Conservation (phyloP, 331 rosid species). For the Malus hybrid region DNA sequence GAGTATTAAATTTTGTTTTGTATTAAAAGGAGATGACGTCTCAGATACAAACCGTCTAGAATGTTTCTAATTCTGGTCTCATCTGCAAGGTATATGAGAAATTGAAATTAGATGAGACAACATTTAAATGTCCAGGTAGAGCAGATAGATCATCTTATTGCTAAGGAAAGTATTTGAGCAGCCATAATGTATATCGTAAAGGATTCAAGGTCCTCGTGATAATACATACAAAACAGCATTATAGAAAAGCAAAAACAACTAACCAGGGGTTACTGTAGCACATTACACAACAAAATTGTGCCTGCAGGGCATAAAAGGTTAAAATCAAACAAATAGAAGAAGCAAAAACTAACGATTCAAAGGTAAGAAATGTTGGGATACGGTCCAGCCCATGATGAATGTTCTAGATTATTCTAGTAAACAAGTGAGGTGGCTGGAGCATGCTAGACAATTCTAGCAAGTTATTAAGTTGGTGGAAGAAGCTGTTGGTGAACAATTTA, state of each 20-base stretch:
- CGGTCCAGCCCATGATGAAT: too few species aligned
- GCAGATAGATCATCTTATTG: neutral
- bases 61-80: constrained; percentile 88
- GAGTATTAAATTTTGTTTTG: neutral
- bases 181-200: neutral
- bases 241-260: constrained; percentile 20
- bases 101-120: neutral
- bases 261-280: constrained; percentile 98
- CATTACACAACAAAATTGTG: constrained; percentile 92
- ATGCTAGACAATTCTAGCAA: too few species aligned
- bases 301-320: constrained; percentile 36
- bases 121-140: constrained; percentile 2
- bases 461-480: too few species aligned
- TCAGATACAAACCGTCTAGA: constrained; percentile 56
- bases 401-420: too few species aligned
- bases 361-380: too few species aligned
- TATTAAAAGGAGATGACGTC: neutral
- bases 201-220: neutral
- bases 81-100: constrained; percentile 41
- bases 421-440: too few species aligned
- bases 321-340: neutral
- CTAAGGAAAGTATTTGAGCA: neutral
- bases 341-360: neutral
- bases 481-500: too few species aligned
- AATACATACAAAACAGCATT: neutral